phyloP scores from a whole-genome alignment of 805 yeast species.

The Pichia membranifaciens region DNA sequence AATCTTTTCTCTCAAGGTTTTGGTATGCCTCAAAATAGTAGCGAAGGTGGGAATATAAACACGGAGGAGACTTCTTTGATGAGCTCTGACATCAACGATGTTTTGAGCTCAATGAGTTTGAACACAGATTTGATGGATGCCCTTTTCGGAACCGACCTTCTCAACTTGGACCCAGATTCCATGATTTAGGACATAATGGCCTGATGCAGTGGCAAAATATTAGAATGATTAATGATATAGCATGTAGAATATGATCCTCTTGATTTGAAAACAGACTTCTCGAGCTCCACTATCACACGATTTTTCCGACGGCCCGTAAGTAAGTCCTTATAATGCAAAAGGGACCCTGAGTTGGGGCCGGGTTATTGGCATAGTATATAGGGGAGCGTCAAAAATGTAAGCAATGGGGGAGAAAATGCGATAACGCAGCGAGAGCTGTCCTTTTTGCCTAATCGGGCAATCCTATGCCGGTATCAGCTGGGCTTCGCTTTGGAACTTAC shows the following conservation, averaged over 20 bases:
- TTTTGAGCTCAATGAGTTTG: slow-evolving; percentile 23
- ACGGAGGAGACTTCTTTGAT: neutral
- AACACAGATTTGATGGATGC: slow-evolving; percentile 31
- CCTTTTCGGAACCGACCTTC: slow-evolving; percentile 25
- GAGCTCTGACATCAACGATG: slow-evolving; percentile 22
- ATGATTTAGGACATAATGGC: too few species aligned
- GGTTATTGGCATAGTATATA: too few species aligned
- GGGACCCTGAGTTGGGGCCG: too few species aligned
- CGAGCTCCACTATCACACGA: too few species aligned
- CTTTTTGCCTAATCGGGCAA: slow-evolving; percentile 8
- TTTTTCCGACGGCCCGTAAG: too few species aligned
- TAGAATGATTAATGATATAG: too few species aligned
- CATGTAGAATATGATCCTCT: too few species aligned
- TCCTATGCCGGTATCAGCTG: slow-evolving; percentile 5
- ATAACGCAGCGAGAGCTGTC: neutral
- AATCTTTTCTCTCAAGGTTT: neutral
- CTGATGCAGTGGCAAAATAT: too few species aligned
- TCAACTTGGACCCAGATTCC: too few species aligned
- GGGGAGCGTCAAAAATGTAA: neutral
- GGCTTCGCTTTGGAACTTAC: too few species aligned
- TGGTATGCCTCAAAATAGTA: neutral
- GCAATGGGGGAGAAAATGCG: slow-evolving; percentile 2
- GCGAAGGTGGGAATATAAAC: neutral
- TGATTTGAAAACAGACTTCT: too few species aligned
- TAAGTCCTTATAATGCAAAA: too few species aligned